Conservation (phyloP, 2,329 filamentous ascomycete species). For the Penicillium paneum region DNA sequence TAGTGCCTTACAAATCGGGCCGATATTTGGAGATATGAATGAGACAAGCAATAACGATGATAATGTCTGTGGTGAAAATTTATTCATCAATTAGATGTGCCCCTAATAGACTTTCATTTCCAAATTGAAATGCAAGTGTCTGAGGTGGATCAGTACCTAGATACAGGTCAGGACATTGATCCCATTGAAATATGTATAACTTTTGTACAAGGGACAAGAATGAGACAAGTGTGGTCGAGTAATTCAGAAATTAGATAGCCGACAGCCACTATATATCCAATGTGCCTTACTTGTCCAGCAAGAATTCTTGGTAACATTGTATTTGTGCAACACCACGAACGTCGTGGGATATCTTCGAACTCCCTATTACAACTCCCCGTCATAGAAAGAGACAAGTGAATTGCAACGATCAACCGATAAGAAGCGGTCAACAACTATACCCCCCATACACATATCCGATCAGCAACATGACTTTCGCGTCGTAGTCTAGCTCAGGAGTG, state of each 20-base stretch:
- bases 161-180: not conserved
- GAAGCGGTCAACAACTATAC: conserved; percentile 4
- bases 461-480: conserved; percentile 1
- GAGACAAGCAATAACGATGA: not conserved
- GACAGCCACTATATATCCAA: not conserved
- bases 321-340: conserved; percentile 3
- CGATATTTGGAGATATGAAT: not conserved
- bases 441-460: conserved; percentile 5
- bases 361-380: not conserved
- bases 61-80: not conserved
- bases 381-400: not conserved
- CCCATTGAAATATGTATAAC: not conserved
- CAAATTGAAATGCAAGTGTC: not conserved
- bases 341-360: not conserved
- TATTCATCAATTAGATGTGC: no score
- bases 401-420: conserved; percentile 6
- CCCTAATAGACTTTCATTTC: not conserved
- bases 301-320: not conserved
- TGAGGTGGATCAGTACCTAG: not conserved
- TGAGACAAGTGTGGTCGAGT: not conserved
- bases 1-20: conserved; percentile 8
- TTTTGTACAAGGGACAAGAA: not conserved
- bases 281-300: not conserved
- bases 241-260: no score
- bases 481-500: conserved; percentile 3